Evolutionary conservation across 257 asterid species (phyloP), one percentile per base, ranked within the genome.

Genomic region (Plantago elongata): DNA sequence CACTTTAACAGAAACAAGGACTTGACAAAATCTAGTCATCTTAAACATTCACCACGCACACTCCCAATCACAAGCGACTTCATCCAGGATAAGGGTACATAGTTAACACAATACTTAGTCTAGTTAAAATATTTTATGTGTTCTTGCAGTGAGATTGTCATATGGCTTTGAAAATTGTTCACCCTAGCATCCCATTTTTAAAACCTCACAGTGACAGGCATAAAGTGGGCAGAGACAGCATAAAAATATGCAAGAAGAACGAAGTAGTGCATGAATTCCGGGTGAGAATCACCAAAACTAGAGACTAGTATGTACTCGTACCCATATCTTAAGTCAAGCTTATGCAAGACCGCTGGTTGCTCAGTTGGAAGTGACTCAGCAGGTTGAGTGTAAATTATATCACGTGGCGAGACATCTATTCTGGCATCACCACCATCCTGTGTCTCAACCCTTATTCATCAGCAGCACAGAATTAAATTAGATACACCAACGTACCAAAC

Each of bases 371-470:
- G 83, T 63, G 83, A 78, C 76, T 83, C 96, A 67, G 96, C 95
- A 70, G 89, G 79, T 74, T 93, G 90, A 38, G 90, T 71, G 75
- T 87, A 93, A 71, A 93, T 72, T 70, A 93, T 89, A 75, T 93
- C 99, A 63, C 99, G 97, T 15, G 99, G 99, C 72, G 95, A 93
- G 68, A 84, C 87, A 62, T 93, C 96, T 13, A 87, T 72, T 78
- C 82, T 93, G 65, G 99, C 97, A 87, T 93, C 99, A 67, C 99
- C 99, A 10, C 95, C 95, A 62, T 93, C 99, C 72, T 89, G 97
- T 54, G 99, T 87, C 96, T 87, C 97, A 68, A 79, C 97, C 97
- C 99, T 80, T 80, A 61, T 63, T 57, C 56, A 69, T 67, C 61
- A 63, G 27, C 48, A 12, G 43, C 45, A 61, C 62, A 12, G 14